A percentile compares a stretch with the other conserved stretches of the same genome.
These are phyloP conservation scores for Phytophthora boehmeriae DNA, from an alignment of 352 stramenopile species.

Conservation along the genomic window DNA sequence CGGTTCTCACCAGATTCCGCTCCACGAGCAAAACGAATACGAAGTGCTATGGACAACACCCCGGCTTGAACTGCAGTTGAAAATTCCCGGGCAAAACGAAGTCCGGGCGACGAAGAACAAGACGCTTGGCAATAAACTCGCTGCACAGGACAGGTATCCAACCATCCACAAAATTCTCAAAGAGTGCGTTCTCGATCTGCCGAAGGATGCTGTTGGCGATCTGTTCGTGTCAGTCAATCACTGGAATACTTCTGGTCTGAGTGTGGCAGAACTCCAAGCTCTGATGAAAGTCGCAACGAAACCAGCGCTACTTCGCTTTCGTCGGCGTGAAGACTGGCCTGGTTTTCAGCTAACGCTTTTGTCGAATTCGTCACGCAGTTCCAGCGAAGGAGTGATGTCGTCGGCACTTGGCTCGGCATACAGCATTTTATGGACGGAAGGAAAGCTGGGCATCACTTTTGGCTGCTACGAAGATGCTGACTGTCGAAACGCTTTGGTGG, in stretches of 20 bases:
- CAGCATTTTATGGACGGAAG: slow-evolving; percentile 47
- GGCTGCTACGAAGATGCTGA: slow-evolving; percentile 46
- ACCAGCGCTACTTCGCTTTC: slow-evolving; percentile 45
- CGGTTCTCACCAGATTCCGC: slow-evolving; percentile 6
- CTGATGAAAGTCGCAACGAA: slow-evolving; percentile 39
- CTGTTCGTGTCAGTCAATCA: slow-evolving; percentile 47
- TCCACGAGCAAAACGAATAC: slow-evolving; percentile 29
- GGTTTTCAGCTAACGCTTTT: slow-evolving; percentile 27
- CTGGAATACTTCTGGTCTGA: slow-evolving; percentile 29
- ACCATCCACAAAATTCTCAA: slow-evolving; percentile 37
- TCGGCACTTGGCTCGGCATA: slow-evolving; percentile 27
- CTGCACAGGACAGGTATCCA: slow-evolving; percentile 19
- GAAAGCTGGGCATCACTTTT: slow-evolving; percentile 50
- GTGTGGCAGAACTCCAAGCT: slow-evolving; percentile 29
- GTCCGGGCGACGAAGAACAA: neutral
- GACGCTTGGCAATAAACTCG: neutral
- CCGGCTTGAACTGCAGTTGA: slow-evolving; percentile 35
- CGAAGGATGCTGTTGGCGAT: slow-evolving; percentile 40
- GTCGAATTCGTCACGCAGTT: slow-evolving; percentile 18
- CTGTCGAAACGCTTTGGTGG: slow-evolving; percentile 31
- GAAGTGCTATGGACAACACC: slow-evolving; percentile 32
- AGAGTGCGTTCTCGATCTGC: slow-evolving; percentile 40
- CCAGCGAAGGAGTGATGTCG: slow-evolving; percentile 9
- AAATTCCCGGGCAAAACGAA: slow-evolving; percentile 17
- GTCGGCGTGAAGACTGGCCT: slow-evolving; percentile 11